A percentile compares a stretch with the other conserved stretches of the same genome.
Evolutionary conservation across 768 basidiomycete genomes (phyloP).

Genomic region (Candolleomyces eurysporus): DNA sequence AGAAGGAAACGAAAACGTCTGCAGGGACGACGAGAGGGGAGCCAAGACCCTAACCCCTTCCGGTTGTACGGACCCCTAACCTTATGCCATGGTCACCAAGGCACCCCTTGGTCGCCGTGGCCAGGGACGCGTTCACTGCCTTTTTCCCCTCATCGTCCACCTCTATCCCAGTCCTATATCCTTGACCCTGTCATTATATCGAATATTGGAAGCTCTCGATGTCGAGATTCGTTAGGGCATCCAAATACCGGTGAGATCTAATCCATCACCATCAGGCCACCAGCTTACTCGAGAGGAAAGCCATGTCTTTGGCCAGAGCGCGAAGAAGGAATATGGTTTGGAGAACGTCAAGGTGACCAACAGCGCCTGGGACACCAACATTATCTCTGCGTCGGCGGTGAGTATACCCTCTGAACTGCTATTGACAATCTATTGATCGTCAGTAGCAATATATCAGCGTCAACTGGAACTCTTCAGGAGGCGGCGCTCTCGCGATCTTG

Average conservation of each 20-base stretch:
- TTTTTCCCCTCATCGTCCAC: constrained; percentile 1
- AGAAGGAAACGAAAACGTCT: neutral
- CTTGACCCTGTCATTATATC: neutral
- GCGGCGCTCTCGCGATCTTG: constrained; percentile 92
- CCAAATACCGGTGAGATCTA: constrained; percentile 72
- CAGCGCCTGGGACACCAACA: constrained; percentile 95
- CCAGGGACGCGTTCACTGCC: neutral
- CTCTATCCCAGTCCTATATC: constrained; percentile 6
- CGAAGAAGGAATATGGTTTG: constrained; percentile 78
- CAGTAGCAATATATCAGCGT: constrained; percentile 79
- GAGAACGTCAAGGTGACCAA: constrained; percentile 86
- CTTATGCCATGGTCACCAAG: neutral
- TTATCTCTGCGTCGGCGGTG: constrained; percentile 82
- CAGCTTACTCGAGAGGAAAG: constrained; percentile 33
- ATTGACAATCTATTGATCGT: constrained; percentile 5
- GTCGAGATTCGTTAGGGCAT: constrained; percentile 85
- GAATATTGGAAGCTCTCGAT: constrained; percentile 33
- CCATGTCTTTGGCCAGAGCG: constrained; percentile 88
- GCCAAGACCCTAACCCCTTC: neutral
- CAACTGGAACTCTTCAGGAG: constrained; percentile 93
- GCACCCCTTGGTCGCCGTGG: neutral
- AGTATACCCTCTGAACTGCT: constrained; percentile 23
- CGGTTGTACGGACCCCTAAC: neutral
- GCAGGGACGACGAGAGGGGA: neutral
- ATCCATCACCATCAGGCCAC: constrained; percentile 13